Conservation (phyloP, 345 rosid genomes). For the Eucalyptus shirleyi region DNA sequence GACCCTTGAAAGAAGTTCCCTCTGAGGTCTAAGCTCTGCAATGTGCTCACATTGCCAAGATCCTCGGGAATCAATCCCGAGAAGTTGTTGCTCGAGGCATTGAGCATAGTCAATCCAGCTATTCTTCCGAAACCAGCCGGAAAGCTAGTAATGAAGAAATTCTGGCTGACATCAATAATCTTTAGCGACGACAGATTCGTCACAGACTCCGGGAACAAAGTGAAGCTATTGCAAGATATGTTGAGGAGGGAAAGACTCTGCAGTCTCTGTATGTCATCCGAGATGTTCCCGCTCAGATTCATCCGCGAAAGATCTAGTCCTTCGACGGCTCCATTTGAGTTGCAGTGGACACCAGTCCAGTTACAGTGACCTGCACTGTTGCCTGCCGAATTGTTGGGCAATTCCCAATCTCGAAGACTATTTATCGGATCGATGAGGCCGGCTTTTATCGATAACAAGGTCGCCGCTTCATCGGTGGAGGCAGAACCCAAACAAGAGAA, state of each 20-base stretch:
- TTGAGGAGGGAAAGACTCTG: constrained; percentile 46
- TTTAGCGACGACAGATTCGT: constrained; percentile 35
- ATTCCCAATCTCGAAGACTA: constrained; percentile 60
- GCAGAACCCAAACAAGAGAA: constrained; percentile 22
- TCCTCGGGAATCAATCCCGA: constrained; percentile 62
- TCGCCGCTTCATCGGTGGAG: constrained; percentile 26
- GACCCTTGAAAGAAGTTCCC: constrained; percentile 81
- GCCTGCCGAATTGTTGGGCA: constrained; percentile 4
- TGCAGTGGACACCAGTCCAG: constrained; percentile 85
- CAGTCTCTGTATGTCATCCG: constrained; percentile 45
- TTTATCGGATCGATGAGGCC: constrained; percentile 50
- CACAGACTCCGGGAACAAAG: constrained; percentile 30
- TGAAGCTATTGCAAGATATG: constrained; percentile 61
- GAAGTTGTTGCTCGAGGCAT: constrained; percentile 85
- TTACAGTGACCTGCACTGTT: constrained; percentile 32
- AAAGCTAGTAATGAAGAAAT: constrained; percentile 40
- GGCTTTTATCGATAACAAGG: constrained; percentile 45
- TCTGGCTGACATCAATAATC: constrained; percentile 68
- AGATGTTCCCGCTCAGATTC: constrained; percentile 67
- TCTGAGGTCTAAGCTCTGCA: constrained; percentile 73
- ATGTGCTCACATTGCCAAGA: constrained; percentile 46
- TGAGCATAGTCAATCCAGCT: constrained; percentile 38
- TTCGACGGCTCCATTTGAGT: constrained; percentile 49
- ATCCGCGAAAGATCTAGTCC: constrained; percentile 59
- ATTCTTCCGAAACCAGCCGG: constrained; percentile 43